Evolutionary conservation across 2,329 filamentous ascomycete genomes (phyloP), one percentile per base, ranked within the genome.

Genomic region (Exophiala aquamarina): DNA sequence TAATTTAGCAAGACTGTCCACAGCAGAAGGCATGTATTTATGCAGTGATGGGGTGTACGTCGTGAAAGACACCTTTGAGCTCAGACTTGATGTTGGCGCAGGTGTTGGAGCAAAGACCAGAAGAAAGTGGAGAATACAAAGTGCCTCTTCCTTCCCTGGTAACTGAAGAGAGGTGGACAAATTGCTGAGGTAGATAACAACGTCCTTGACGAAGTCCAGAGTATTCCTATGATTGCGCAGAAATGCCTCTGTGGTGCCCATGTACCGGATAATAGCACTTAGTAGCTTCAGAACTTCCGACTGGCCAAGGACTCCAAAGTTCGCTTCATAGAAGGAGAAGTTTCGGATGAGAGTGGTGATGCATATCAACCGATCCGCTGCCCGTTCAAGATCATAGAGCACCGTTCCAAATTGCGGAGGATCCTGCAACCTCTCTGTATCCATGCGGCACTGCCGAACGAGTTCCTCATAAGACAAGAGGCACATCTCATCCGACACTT

Each of bases 171-270:
- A 80, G 37, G 87, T 82, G 6, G 90, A 84, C 38, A 94, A 82
- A 66, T 98, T 97, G 47, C 92, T 96, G 44, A 98, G 75, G 57
- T 95, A 83, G 13, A 89, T 85, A 48, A 97, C 82, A 21, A 90
- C 75, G 66, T 98, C 93, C 70, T 98, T 98, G 88, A 96, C 95
- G 61, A 97, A 92, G 67, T 98, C 93, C 56, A 96, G 74, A 0
- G 87, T 93, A 67, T 96, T 95, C 61, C 80, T 76, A 56, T 93
- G 80, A 3, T 84, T 89, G 31, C 89, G 83, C 33, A 97, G 72
- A 21, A 97, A 78, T 77, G 92, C 88, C 58, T 89, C 89, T 11
- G 90, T 85, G 3, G 91, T 96, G 21, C 92, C 93, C 11, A 97
- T 76, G 57, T 93, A 88, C 50, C 90, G 79, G 54, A 97, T 90